A percentile compares a stretch with the other conserved stretches of the same genome.
phyloP scores from a whole-genome alignment of 2,329 filamentous ascomycete species.

The Fusarium sp. region DNA sequence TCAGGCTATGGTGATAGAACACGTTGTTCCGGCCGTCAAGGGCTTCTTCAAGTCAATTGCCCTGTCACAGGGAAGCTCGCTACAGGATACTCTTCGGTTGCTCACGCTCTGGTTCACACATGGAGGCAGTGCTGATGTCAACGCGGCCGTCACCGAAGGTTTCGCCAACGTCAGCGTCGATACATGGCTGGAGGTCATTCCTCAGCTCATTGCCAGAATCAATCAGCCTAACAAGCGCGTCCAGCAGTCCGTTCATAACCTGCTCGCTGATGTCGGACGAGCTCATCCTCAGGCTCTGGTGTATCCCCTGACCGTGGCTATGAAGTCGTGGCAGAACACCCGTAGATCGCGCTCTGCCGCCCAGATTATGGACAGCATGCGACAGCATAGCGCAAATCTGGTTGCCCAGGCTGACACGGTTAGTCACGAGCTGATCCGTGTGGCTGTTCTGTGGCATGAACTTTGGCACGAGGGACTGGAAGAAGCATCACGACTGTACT shows the following conservation, averaged over 20 bases:
- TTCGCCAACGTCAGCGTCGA: conserved; percentile 94
- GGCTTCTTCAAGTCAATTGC: conserved; percentile 99
- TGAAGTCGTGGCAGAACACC: conserved; percentile 89
- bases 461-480: conserved; percentile 98
- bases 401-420: conserved; percentile 96
- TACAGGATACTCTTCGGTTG: conserved; percentile 93
- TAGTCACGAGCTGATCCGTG: conserved; percentile 95
- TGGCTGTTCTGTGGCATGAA: conserved; percentile 98
- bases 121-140: conserved; percentile 89
- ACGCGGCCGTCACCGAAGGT: conserved; percentile 87
- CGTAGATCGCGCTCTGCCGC: conserved; percentile 88
- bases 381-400: conserved; percentile 89
- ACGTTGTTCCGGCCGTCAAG: conserved; percentile 93
- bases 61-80: conserved; percentile 87
- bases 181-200: conserved; percentile 98
- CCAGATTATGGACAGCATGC: conserved; percentile 98
- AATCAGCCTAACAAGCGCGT: conserved; percentile 94
- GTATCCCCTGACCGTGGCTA: conserved; percentile 96
- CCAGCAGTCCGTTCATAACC: conserved; percentile 88
- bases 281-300: conserved; percentile 96
- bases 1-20: conserved; percentile 78
- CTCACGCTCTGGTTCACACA: conserved; percentile 97
- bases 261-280: conserved; percentile 92
- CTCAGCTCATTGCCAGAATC: conserved; percentile 96
- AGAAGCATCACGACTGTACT: conserved; percentile 95